Conservation (phyloP, 768 basidiomycete genomes). For the Tulasnella sp. region DNA sequence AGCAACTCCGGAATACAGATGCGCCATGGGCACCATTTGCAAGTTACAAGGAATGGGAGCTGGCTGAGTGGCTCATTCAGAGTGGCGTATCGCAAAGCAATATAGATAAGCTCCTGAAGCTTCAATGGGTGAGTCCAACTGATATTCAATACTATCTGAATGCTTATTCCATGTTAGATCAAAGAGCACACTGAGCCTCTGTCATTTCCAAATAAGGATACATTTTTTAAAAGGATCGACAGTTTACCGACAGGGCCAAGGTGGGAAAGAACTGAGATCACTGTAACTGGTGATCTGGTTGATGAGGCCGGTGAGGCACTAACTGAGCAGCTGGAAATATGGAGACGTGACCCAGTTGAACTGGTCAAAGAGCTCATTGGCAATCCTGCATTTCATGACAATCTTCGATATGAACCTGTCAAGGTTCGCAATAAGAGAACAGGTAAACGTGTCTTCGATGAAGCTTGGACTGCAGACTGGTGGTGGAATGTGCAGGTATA, state of each 20-base stretch:
- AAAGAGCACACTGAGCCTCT: background rate
- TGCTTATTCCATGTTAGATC: background rate
- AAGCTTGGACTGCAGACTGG: constrained; percentile 16
- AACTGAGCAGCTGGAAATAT: constrained; percentile 26
- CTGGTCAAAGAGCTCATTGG: constrained; percentile 28
- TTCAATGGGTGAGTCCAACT: background rate
- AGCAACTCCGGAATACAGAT: background rate
- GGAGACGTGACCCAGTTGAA: constrained; percentile 28
- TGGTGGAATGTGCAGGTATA: constrained; percentile 18
- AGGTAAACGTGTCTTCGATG: constrained; percentile 27
- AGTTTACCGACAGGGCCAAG: background rate
- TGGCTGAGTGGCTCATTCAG: background rate
- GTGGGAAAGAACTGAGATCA: background rate
- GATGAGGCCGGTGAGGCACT: background rate
- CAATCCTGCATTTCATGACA: constrained; percentile 29
- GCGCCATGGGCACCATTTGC: background rate
- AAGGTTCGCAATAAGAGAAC: constrained; percentile 25
- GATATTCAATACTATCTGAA: background rate
- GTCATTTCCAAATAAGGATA: background rate
- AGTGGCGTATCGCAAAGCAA: background rate
- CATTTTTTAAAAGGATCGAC: constrained; percentile 12
- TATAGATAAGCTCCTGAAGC: constrained; percentile 8
- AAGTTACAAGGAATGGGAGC: constrained; percentile 12
- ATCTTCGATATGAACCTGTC: constrained; percentile 31
- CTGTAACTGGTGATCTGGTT: background rate